These are phyloP conservation scores for Verbena officinalis DNA, from an alignment of 257 asterid genomes.

Conservation along the genomic window DNA sequence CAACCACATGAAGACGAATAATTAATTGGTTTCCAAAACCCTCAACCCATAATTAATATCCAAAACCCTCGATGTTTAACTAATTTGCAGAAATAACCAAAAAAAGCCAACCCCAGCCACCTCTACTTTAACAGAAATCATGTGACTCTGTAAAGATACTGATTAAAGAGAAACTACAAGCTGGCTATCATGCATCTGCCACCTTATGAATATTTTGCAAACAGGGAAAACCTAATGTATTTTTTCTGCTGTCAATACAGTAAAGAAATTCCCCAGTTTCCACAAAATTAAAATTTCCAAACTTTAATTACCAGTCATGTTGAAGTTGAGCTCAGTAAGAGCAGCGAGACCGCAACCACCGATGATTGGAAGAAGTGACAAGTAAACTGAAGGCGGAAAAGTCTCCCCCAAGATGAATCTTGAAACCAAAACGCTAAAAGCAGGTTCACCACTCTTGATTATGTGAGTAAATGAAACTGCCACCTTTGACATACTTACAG, in stretches of 20 bases:
- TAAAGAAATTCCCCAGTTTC: neutral
- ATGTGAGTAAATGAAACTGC: constrained; percentile 97
- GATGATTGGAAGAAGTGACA: constrained; percentile 87
- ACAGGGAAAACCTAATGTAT: neutral
- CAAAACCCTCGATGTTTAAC: constrained; percentile 7
- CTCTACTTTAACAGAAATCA: constrained; percentile 28
- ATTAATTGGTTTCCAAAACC: constrained; percentile 22
- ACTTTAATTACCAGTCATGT: constrained; percentile 71
- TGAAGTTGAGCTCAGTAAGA: constrained; percentile 90
- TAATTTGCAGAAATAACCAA: constrained; percentile 12
- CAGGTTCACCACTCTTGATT: constrained; percentile 97
- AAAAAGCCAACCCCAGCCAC: constrained; percentile 27
- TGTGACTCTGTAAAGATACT: constrained; percentile 2
- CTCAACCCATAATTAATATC: constrained; percentile 16
- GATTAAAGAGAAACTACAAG: constrained; percentile 12
- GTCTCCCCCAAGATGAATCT: constrained; percentile 82
- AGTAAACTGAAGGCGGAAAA: constrained; percentile 72
- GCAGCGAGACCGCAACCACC: constrained; percentile 95
- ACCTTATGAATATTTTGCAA: neutral
- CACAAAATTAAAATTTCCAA: no score
- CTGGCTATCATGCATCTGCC: constrained; percentile 12
- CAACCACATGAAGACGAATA: constrained; percentile 32
- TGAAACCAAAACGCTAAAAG: constrained; percentile 91
- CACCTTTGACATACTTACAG: constrained; percentile 98
- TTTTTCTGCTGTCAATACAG: neutral